phyloP scores from a whole-genome alignment of 2,329 filamentous ascomycete species.

The Rugonectria rugulosa region DNA sequence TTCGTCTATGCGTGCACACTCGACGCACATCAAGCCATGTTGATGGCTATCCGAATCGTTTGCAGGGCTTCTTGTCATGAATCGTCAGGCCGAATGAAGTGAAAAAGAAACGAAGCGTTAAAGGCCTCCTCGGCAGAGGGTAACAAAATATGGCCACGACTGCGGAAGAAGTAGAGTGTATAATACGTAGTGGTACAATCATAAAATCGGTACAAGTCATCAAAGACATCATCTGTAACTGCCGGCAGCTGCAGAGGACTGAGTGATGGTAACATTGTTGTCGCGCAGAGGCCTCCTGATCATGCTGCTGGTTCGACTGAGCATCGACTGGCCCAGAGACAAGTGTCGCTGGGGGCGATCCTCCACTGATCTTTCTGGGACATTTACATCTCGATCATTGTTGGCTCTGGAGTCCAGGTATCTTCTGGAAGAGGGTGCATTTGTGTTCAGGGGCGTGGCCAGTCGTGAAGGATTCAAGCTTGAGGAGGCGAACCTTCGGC shows the following conservation, averaged over 20 bases:
- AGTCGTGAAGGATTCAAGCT: conserved; percentile 56
- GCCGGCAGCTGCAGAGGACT: conserved; percentile 51
- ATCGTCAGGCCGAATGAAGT: conserved; percentile 34
- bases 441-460: conserved; percentile 48
- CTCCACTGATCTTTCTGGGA: conserved; percentile 33
- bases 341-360: conserved; percentile 48
- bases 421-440: conserved; percentile 51
- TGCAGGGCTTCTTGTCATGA: conserved; percentile 29
- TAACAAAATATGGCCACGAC: conserved; percentile 44
- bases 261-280: conserved; percentile 40
- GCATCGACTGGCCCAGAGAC: conserved; percentile 52
- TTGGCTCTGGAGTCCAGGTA: conserved; percentile 56
- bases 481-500: conserved; percentile 60
- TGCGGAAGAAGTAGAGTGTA: conserved; percentile 38
- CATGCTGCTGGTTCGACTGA: conserved; percentile 56
- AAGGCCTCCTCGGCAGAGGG: conserved; percentile 31
- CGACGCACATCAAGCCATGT: conserved; percentile 31
- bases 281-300: conserved; percentile 53
- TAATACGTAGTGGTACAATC: conserved; percentile 35
- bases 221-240: conserved; percentile 54
- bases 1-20: conserved; percentile 15
- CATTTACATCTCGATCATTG: conserved; percentile 49
- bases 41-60: conserved; percentile 19
- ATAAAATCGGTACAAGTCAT: conserved; percentile 38
- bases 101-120: conserved; percentile 17